phyloP scores from a whole-genome alignment of 352 stramenopile genomes.

The Phytophthora cajani region DNA sequence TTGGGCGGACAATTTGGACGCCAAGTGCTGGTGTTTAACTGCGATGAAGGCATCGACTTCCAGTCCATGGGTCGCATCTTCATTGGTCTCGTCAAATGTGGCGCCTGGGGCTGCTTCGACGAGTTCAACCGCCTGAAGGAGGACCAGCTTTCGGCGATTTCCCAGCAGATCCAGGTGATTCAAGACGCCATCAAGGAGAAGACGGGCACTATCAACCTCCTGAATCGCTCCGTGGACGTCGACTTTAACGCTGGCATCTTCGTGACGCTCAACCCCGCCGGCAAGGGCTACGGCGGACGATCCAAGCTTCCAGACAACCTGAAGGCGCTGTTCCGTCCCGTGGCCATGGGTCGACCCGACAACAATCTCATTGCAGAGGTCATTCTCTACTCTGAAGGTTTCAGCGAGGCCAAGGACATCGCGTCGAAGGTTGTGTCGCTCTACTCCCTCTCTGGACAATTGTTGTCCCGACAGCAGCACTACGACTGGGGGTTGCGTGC shows the following conservation, averaged over 20 bases:
- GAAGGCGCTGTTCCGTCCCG: conserved; percentile 94
- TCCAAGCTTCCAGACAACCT: conserved; percentile 95
- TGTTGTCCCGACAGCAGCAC: conserved; percentile 91
- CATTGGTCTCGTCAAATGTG: conserved; percentile 94
- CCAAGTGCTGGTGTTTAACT: conserved; percentile 95
- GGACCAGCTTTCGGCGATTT: conserved; percentile 94
- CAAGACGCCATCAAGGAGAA: conserved; percentile 94
- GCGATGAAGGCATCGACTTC: conserved; percentile 95
- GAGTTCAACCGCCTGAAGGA: conserved; percentile 97
- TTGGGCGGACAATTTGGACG: conserved; percentile 90
- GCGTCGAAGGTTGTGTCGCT: conserved; percentile 92
- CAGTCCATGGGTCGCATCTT: conserved; percentile 96
- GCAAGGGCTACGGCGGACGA: conserved; percentile 94
- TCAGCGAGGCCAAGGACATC: conserved; percentile 90
- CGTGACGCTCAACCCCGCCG: conserved; percentile 95
- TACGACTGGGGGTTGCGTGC: conserved; percentile 95
- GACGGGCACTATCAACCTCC: conserved; percentile 70
- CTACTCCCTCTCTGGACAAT: conserved; percentile 88
- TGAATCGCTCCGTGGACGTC: conserved; percentile 88
- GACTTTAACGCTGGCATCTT: conserved; percentile 96
- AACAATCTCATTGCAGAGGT: conserved; percentile 96
- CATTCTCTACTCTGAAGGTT: conserved; percentile 93
- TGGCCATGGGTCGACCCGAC: conserved; percentile 93
- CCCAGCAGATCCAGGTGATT: conserved; percentile 96
- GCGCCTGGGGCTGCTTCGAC: conserved; percentile 97